These are phyloP conservation scores for Neurospora terricola DNA, from an alignment of 495 filamentous ascomycete genomes.

Conservation along the genomic window DNA sequence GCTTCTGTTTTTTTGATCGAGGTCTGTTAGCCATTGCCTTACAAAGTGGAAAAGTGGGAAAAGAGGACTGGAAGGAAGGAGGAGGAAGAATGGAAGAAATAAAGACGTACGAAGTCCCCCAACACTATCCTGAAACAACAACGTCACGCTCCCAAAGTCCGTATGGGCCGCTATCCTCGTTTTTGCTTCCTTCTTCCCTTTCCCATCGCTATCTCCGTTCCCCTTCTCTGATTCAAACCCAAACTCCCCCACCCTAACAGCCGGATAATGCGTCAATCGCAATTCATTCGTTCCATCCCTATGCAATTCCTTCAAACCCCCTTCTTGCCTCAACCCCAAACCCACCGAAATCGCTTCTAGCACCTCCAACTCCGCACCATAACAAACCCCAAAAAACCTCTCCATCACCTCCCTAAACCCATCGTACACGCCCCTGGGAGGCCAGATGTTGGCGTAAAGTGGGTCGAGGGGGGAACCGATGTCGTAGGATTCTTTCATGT, in stretches of 20 bases:
- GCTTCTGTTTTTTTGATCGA: not conserved
- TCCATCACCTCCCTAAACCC: not conserved
- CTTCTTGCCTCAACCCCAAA: too few relatives aligned
- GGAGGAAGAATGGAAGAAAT: too few relatives aligned
- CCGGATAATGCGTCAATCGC: not conserved
- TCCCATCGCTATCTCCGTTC: too few relatives aligned
- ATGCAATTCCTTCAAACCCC: not conserved
- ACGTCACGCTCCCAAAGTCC: not conserved
- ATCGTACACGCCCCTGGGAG: not conserved
- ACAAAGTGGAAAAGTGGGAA: too few relatives aligned
- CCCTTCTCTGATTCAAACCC: too few relatives aligned
- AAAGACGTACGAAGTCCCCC: not conserved
- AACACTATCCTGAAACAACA: not conserved
- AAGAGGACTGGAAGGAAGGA: too few relatives aligned
- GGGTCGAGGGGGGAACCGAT: not conserved
- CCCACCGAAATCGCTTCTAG: too few relatives aligned
- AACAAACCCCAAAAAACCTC: not conserved
- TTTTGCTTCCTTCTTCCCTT: not conserved
- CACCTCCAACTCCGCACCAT: not conserved
- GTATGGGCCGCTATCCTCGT: not conserved
- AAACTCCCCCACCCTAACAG: not conserved
- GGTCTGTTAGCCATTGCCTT: too few relatives aligned
- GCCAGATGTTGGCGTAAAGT: not conserved
- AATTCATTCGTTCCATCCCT: not conserved
- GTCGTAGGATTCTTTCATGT: not conserved